Evolutionary conservation across 1,284 basidiomycete species (phyloP), one percentile per base, ranked within the genome.

Genomic region (Fomitopsis palustris): DNA sequence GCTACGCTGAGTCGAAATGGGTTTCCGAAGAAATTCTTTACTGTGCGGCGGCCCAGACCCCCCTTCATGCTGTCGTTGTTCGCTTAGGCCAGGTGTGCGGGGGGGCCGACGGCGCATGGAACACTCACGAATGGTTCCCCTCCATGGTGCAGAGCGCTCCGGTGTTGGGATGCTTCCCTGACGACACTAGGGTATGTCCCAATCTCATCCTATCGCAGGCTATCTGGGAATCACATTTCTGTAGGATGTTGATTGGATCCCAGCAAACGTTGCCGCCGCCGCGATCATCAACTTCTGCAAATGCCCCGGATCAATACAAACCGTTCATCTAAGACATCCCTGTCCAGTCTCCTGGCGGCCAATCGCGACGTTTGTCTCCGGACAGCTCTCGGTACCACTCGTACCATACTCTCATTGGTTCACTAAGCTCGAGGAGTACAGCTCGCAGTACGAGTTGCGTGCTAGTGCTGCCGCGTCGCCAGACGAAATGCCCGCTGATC

Each of bases 1-100:
- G 77, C 5, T 79, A 78, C 61, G 62, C 67, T 10, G 74, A 77
- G 59, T 72, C 72, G 6, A 78, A 79, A 61, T 79, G 74, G 73
- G 71, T 77, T 1, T 70, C 71, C 0, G 77, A 79, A 60, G 67
- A 58, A 52, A 71, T 67, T 29, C 64, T 66, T 53, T 63, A 55
- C 66, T 67, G 55, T 9, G 65, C 58, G 9, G 54, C 55, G 53
- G 65, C 54, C 58, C 64, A 58, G 42, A 66, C 58, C 1, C 62
- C 61, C 0, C 61, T 79, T n/a, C 57, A 60, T 1, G 64, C 72
- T 0, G 62, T 72, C 16, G 67, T 75, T 6, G 69, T 79, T 7
- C 72, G 79, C 17, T 71, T 80, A 37, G 79, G 78, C 2, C 79
- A 81, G 62, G 63, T 82, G 21, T 71, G 70, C 42, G 78, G 79